Base-by-base conservation (phyloP, 2,329 filamentous ascomycete genomes). In the Lasiodiplodia hormozganensis region DNA sequence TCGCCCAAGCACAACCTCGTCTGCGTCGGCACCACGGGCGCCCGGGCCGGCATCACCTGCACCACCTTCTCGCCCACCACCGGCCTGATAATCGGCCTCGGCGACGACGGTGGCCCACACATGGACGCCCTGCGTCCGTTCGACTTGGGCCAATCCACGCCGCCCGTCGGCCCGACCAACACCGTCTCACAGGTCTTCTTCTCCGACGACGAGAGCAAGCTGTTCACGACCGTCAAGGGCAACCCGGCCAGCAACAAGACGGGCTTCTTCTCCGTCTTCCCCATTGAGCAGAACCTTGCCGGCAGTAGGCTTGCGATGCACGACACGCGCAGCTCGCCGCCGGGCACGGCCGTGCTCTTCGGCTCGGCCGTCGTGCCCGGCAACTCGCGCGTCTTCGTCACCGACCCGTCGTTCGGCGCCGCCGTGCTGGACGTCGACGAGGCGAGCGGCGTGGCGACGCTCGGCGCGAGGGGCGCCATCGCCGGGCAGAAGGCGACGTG, bases 101-200 rank as follows among this genome's bases (percentile, higher is more conserved):
- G n/a, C n/a, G n/a, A n/a, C n/a, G n/a, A n/a, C n/a, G n/a, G n/a
- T n/a, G n/a, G n/a, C n/a, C n/a, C n/a, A n/a, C n/a, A 70, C n/a
- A 78, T 81, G 74, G 77, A 80, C 62, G 65, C 54, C 10, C 70
- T 81, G 12, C 73, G 78, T 7, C 62, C 71, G 2, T 84, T 89
- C 69, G 80, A 84, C 14, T 73, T 90, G 1, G 76, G 78, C 1
- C 88, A 90, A 73, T 83, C 82, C 0, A 89, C 85, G 0, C 88
- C 89, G 0, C 87, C 89, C 0, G 75, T 79, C 0, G 88, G 88
- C 0, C 87, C 88, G 0, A 76, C 79, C 2, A 88, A 89, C 75
- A 89, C 86, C 0, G 82, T 90, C 2, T 89, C 88, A 0, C 87
- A 90, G 8, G 81, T 84, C 0, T 86, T 89, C 74, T 90, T 89